These are phyloP conservation scores for Podila horticola DNA, from an alignment of 192 early-diverging fungal genomes.

Conservation along the genomic window DNA sequence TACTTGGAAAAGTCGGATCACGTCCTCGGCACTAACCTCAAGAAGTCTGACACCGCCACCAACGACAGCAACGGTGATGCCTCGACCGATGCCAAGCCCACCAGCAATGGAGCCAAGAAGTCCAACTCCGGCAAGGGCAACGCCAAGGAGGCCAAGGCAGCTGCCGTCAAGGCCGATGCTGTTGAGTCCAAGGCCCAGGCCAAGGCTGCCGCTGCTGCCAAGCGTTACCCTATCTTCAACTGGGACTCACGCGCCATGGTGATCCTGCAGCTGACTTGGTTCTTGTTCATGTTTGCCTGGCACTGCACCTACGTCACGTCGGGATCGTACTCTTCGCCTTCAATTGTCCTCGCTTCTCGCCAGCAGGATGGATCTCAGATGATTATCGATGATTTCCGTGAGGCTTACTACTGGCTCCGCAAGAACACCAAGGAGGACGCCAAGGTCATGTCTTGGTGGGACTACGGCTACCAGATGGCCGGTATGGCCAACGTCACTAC, in stretches of 20 bases:
- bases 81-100: conserved; percentile 3
- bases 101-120: conserved; percentile 13
- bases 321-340: conserved; percentile 98
- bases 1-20: conserved; percentile 71
- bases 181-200: conserved; percentile 40
- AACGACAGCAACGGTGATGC: conserved; percentile 10
- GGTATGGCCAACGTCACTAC: conserved; percentile 98
- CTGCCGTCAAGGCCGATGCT: conserved; percentile 12
- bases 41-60: neutral
- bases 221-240: conserved; percentile 55
- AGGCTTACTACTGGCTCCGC: conserved; percentile 99
- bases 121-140: neutral
- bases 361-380: conserved; percentile 88
- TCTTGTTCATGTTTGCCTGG: conserved; percentile 88
- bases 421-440: conserved; percentile 94
- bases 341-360: conserved; percentile 94
- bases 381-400: conserved; percentile 99
- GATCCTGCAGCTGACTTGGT: conserved; percentile 73
- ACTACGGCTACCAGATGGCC: conserved; percentile 99
- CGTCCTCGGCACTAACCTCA: conserved; percentile 16
- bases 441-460: conserved; percentile 99
- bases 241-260: conserved; percentile 68
- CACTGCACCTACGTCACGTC: conserved; percentile 99
- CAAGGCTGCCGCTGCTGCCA: conserved; percentile 14
- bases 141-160: conserved; percentile 5